Base-by-base conservation (phyloP, 257 asterid species). In the Solanum acaule region DNA sequence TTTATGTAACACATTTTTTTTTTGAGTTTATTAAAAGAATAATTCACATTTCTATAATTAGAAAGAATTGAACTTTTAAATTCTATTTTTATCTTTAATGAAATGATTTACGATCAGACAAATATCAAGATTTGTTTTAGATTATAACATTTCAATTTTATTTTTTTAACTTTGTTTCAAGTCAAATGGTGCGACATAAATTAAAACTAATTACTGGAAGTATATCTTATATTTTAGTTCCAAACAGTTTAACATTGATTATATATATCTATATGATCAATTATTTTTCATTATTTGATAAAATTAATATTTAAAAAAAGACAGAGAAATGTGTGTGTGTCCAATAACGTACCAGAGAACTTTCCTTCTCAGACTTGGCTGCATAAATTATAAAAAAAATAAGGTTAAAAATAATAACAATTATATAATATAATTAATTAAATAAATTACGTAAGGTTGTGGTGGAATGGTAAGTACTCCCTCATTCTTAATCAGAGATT, bases 361-460 rank as follows among this genome's bases (percentile, higher is more conserved):
- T 90, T 59, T 92, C 94, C 91, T 65, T 91, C 83, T 92, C 94
- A 76, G 79, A 16, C 84, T 91, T 92, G 15, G 87, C 83, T 59
- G 86, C 86, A 88, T 52, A 82, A 15, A 78, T 59, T 33, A 23
- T 0, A 20, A 86, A 6, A 6, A 6, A 8, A 2, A 79, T 14
- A 79, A 88, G 56, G 35, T 14, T 15, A 70, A 79, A 44, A 4
- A 12, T 8, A 1, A 65, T 78, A 5, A 4, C 70, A 49, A 52
- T 16, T 82, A 1, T 20, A 49, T 25, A 52, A 6, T 52, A 52
- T 52, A 56, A 56, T 56, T 56, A 56, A 56, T 56, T 0, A 56
- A 35, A 18, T 49, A n/a, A 31, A 46, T 0, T 29, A 70, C 0
- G 35, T 29, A 27, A 56, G 67, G 12, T 20, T 8, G 5, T 20